Evolutionary conservation across 257 asterid genomes (phyloP).

Genomic region (Asclepias syriaca): DNA sequence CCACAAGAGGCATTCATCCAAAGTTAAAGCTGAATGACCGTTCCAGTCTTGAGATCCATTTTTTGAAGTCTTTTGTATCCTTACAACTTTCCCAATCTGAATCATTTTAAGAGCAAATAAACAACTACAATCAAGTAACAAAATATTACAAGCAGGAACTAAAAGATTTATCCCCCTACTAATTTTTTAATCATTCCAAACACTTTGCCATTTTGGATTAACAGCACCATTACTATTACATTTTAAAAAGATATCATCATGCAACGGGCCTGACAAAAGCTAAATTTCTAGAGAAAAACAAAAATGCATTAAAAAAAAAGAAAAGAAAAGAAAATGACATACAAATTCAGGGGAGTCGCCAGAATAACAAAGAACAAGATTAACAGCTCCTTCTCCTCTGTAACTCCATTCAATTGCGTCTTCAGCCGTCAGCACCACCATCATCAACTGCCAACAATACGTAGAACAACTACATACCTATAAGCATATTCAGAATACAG

Average conservation of each 20-base stretch:
- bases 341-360: constrained; percentile 76
- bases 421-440: constrained; percentile 48
- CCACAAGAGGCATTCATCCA: constrained; percentile 65
- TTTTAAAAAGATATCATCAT: neutral
- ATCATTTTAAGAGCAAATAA: neutral
- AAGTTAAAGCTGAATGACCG: constrained; percentile 48
- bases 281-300: neutral
- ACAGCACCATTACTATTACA: neutral
- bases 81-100: constrained; percentile 77
- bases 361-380: constrained; percentile 73
- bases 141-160: neutral
- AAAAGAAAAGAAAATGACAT: too few species aligned
- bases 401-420: constrained; percentile 82
- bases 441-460: constrained; percentile 41
- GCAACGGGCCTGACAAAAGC: neutral
- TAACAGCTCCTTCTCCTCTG: constrained; percentile 92
- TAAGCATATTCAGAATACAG: neutral
- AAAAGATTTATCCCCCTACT: neutral
- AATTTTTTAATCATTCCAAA: neutral
- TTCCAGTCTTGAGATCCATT: constrained; percentile 42
- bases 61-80: constrained; percentile 59
- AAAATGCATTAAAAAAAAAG: neutral
- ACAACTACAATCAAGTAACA: neutral
- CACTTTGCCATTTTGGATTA: neutral
- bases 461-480: neutral